Conservation (phyloP, 805 yeast genomes). For the Diddensiella caesifluorescens region DNA sequence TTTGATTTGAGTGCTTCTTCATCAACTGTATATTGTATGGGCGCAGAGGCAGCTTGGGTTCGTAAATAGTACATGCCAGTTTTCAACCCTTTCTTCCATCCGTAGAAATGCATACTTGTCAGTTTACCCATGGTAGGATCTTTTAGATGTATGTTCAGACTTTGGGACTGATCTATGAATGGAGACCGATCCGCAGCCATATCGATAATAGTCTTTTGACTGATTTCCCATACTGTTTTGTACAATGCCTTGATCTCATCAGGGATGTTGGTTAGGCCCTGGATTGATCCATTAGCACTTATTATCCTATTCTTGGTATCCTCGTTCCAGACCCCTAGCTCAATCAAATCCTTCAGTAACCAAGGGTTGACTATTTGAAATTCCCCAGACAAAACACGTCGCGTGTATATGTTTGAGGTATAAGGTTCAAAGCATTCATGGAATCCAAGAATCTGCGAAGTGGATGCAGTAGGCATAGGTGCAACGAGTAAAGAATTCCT, state of each 20-base stretch:
- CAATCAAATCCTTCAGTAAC: constrained; percentile 73
- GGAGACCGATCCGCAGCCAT: constrained; percentile 79
- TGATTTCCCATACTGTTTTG: constrained; percentile 94
- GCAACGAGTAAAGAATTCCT: constrained; percentile 76
- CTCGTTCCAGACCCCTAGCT: constrained; percentile 77
- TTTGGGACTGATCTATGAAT: constrained; percentile 82
- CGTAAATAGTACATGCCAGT: constrained; percentile 98
- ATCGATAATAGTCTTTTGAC: constrained; percentile 79
- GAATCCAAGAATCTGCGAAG: constrained; percentile 90
- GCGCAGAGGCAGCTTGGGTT: constrained; percentile 96
- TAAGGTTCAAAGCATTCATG: constrained; percentile 96
- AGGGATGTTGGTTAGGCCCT: constrained; percentile 69
- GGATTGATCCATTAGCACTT: constrained; percentile 79
- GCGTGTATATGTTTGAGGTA: constrained; percentile 85
- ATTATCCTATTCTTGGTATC: constrained; percentile 73
- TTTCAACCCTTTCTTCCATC: constrained; percentile 97
- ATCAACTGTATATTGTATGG: constrained; percentile 85
- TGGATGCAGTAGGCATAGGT: constrained; percentile 98
- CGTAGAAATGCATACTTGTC: constrained; percentile 97
- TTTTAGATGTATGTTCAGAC: constrained; percentile 80
- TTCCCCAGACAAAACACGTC: constrained; percentile 91
- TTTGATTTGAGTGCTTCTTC: constrained; percentile 34
- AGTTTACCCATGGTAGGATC: constrained; percentile 94
- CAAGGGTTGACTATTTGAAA: constrained; percentile 89
- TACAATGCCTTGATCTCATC: constrained; percentile 68